Conservation (phyloP, 2,329 filamentous ascomycete genomes). For the Fusarium incarnatum region DNA sequence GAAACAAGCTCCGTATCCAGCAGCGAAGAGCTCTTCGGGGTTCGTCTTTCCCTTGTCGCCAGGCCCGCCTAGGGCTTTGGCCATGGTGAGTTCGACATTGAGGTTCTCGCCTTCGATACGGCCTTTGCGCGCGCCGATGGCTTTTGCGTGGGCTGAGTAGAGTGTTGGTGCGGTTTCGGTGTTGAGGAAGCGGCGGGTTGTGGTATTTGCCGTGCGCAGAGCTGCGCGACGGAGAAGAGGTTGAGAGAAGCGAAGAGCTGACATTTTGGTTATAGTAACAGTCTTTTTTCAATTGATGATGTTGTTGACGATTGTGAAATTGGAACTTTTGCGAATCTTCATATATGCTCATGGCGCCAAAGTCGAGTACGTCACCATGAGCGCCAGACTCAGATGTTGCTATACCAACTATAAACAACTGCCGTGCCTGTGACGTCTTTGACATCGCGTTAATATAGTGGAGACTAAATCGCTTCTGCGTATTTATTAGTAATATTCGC, state of each 20-base stretch:
- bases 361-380: constrained; percentile 33
- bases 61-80: constrained; percentile 22
- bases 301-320: neutral
- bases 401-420: constrained; percentile 2
- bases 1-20: constrained; percentile 26
- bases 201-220: neutral
- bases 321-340: neutral
- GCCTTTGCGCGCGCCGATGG: constrained; percentile 21
- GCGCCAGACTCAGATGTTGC: constrained; percentile 12
- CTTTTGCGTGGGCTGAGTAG: constrained; percentile 27
- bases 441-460: neutral
- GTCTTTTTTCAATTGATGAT: neutral
- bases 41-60: constrained; percentile 27
- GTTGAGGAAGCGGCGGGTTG: constrained; percentile 4
- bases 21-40: constrained; percentile 18
- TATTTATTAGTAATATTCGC: neutral
- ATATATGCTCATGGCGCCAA: neutral
- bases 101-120: constrained; percentile 25
- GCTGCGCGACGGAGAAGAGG: constrained; percentile 2
- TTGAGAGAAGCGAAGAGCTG: constrained; percentile 5
- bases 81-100: constrained; percentile 30
- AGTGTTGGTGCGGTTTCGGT: constrained; percentile 10
- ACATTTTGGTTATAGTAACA: neutral
- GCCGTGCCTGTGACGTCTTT: constrained; percentile 17
- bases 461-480: neutral